phyloP scores from a whole-genome alignment of 768 basidiomycete species.

The Pleurotus tuoliensis region DNA sequence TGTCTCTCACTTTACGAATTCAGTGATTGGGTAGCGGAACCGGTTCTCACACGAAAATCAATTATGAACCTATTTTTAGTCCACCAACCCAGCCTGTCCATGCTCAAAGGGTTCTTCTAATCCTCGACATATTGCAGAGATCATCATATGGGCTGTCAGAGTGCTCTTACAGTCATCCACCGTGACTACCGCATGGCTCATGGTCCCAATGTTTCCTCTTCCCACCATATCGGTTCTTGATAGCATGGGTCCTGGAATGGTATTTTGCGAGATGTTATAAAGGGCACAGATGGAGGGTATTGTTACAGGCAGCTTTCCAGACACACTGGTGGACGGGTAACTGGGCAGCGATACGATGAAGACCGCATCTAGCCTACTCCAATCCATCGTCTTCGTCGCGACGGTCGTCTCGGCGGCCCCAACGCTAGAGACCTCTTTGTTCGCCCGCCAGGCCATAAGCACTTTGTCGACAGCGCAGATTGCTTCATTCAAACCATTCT shows the following conservation, averaged over 20 bases:
- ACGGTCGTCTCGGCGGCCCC: constrained; percentile 4
- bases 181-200: background rate
- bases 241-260: background rate
- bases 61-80: no score
- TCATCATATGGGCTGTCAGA: constrained; percentile 1
- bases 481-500: constrained; percentile 40
- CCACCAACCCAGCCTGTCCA: no score
- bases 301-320: background rate
- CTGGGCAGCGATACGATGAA: background rate
- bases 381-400: constrained; percentile 6
- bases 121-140: background rate
- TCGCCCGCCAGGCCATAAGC: constrained; percentile 30
- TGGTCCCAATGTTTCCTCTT: background rate
- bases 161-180: background rate
- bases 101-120: background rate
- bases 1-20: no score
- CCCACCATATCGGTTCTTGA: background rate
- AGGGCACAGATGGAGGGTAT: background rate
- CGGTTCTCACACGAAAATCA: no score
- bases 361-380: background rate
- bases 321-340: background rate
- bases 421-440: constrained; percentile 9
- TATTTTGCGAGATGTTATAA: background rate
- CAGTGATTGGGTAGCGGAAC: no score
- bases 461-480: constrained; percentile 38